Conservation (phyloP, 2,329 filamentous ascomycete genomes). For the Ceratocystis lukuohia region DNA sequence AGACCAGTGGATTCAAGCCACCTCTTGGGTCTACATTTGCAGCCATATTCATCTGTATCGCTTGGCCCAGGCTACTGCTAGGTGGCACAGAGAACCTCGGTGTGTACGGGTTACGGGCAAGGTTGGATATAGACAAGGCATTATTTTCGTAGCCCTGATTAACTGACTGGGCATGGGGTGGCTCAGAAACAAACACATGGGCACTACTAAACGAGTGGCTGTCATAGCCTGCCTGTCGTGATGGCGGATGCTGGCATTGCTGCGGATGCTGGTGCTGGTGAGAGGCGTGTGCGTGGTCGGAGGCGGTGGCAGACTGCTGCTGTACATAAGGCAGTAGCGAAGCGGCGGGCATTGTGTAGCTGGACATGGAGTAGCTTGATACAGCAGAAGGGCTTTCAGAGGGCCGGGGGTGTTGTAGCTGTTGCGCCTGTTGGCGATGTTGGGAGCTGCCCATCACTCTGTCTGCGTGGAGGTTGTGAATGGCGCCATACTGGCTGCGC, state of each 20-base stretch:
- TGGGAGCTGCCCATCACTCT: conserved; percentile 27
- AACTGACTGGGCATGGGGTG: background rate
- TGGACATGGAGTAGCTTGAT: conserved; percentile 38
- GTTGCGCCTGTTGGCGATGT: background rate
- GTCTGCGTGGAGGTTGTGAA: conserved; percentile 23
- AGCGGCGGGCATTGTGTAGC: conserved; percentile 45
- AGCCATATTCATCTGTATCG: background rate
- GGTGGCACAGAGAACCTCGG: background rate
- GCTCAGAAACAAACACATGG: background rate
- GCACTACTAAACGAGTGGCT: background rate
- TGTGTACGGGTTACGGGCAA: background rate
- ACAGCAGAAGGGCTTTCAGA: background rate
- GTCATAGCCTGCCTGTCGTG: background rate
- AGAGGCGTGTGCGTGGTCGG: background rate
- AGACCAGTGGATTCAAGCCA: background rate
- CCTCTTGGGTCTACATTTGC: background rate
- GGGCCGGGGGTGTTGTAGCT: conserved; percentile 16
- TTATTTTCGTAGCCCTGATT: background rate
- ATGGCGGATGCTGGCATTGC: background rate
- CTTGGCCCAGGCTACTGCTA: background rate
- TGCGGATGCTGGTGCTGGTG: background rate
- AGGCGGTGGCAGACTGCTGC: background rate
- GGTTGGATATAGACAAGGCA: background rate
- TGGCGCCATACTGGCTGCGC: conserved; percentile 53
- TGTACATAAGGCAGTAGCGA: conserved; percentile 23